Percentiles rank a stretch among this genome's conserved stretches.
Evolutionary conservation across 1,284 basidiomycete species (phyloP).

Genomic region (Papiliotrema fonsecae): DNA sequence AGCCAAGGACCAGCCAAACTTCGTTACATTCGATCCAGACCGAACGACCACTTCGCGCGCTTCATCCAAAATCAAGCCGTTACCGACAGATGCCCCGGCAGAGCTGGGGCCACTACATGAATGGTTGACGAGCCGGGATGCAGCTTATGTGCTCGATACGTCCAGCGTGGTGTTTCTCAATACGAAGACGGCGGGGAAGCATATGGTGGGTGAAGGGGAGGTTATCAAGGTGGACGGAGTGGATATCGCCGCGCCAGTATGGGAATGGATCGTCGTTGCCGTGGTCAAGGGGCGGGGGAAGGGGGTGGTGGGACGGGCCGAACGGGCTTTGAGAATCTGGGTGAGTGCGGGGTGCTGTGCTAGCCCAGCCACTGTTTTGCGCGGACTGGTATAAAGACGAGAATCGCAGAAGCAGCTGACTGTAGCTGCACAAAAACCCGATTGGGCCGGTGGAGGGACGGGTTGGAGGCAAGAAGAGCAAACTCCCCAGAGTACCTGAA

Average conservation of each 20-base stretch:
- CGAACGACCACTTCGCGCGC: constrained; percentile 8
- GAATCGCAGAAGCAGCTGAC: not conserved
- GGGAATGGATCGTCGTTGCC: constrained; percentile 27
- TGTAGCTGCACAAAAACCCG: constrained; percentile 14
- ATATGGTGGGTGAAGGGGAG: constrained; percentile 4
- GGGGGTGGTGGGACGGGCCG: constrained; percentile 25
- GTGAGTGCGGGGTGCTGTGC: constrained; percentile 15
- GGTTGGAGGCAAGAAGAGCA: not conserved
- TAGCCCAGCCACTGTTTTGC: too few relatives aligned
- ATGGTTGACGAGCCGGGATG: constrained; percentile 9
- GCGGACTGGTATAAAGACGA: too few relatives aligned
- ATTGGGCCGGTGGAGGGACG: not conserved
- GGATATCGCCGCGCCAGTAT: constrained; percentile 11
- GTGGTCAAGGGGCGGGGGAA: constrained; percentile 27
- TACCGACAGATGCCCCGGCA: constrained; percentile 9
- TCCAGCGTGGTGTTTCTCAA: constrained; percentile 6
- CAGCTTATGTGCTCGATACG: constrained; percentile 9
- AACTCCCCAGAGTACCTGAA: constrained; percentile 8
- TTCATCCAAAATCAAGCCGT: not conserved
- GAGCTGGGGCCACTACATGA: constrained; percentile 6
- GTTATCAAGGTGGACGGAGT: constrained; percentile 5
- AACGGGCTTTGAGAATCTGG: constrained; percentile 29
- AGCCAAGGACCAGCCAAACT: constrained; percentile 9
- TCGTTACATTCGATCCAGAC: constrained; percentile 15
- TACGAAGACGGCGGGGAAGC: not conserved